A percentile compares a stretch with the other conserved stretches of the same genome.
Conservation (phyloP, 805 yeast species). For the Schizosaccharomyces cryophilus region DNA sequence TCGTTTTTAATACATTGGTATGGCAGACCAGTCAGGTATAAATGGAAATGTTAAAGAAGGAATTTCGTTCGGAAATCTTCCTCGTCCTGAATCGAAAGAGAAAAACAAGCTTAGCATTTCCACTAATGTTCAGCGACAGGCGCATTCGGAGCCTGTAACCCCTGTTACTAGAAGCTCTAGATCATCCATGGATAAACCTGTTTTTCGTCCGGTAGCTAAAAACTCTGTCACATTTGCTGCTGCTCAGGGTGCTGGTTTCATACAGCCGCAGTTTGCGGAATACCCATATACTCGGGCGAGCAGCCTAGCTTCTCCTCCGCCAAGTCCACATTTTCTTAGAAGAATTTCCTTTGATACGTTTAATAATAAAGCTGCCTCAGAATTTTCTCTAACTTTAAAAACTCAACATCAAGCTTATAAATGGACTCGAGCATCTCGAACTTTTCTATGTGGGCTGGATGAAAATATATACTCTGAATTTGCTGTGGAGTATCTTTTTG, state of each 20-base stretch:
- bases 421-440: constrained; percentile 18
- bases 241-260: background rate
- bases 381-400: constrained; percentile 18
- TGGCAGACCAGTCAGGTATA: no score
- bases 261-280: background rate
- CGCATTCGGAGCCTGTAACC: background rate
- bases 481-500: constrained; percentile 23
- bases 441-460: constrained; percentile 23
- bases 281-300: background rate
- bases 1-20: no score
- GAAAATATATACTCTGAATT: constrained; percentile 19
- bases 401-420: constrained; percentile 17
- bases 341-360: constrained; percentile 23
- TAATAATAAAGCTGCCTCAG: constrained; percentile 15
- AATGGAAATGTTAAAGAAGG: background rate
- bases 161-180: background rate
- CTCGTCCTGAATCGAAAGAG: background rate
- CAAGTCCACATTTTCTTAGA: constrained; percentile 10
- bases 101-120: background rate
- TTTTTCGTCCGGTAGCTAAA: background rate
- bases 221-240: background rate
- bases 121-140: background rate
- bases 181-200: background rate
- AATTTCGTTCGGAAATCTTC: constrained; percentile 1
- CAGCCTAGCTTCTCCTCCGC: constrained; percentile 2